A percentile compares a stretch with the other conserved stretches of the same genome.
Conservation (phyloP, 2,329 filamentous ascomycete genomes). For the Pseudocercospora fijiensis region DNA sequence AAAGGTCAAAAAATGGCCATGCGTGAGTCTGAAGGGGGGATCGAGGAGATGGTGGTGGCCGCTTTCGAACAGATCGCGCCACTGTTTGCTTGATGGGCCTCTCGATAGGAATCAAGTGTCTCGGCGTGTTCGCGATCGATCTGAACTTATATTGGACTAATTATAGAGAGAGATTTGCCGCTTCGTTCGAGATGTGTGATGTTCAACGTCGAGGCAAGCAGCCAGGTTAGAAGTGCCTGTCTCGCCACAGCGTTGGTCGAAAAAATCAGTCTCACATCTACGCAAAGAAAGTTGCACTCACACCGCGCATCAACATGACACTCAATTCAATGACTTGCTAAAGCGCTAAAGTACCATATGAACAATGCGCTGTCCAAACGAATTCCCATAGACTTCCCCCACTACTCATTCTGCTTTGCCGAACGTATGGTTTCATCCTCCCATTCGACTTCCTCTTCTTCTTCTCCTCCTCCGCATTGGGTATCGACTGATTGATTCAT, state of each 20-base stretch:
- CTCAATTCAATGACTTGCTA: not conserved
- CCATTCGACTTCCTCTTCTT: not conserved
- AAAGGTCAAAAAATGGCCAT: too few species aligned
- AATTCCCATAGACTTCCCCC: not conserved
- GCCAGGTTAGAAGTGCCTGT: not conserved
- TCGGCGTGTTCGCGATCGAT: too few species aligned
- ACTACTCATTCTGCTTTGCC: not conserved
- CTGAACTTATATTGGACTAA: too few species aligned
- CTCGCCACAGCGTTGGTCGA: not conserved
- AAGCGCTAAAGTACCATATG: not conserved
- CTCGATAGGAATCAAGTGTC: too few species aligned
- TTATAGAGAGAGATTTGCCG: too few species aligned
- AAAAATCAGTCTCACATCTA: not conserved
- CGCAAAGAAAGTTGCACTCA: not conserved
- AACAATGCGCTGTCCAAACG: not conserved
- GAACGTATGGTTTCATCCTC: not conserved
- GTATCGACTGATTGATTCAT: slow-evolving; percentile 5
- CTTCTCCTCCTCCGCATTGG: slow-evolving; percentile 2
- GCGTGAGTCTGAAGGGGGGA: too few species aligned
- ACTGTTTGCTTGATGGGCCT: too few species aligned
- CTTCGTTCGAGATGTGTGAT: too few species aligned
- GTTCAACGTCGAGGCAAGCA: too few species aligned
- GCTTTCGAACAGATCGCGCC: too few species aligned
- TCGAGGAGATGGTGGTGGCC: too few species aligned
- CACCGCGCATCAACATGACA: not conserved